A percentile compares a stretch with the other conserved stretches of the same genome.
These are phyloP conservation scores for Globisporangium emineosum DNA, from an alignment of 352 stramenopile species.

Conservation along the genomic window DNA sequence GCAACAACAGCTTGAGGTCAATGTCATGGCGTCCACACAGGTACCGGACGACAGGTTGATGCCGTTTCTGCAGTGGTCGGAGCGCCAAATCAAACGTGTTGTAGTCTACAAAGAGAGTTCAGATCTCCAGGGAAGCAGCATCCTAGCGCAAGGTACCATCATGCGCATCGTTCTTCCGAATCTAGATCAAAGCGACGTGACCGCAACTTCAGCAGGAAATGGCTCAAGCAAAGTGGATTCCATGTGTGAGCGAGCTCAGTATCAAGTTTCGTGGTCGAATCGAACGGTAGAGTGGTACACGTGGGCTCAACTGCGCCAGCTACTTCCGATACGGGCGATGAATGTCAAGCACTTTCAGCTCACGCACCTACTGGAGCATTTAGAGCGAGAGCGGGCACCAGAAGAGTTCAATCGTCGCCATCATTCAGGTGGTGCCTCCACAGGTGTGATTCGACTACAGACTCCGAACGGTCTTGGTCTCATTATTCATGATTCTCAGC, in stretches of 20 bases:
- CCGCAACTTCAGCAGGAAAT: background rate
- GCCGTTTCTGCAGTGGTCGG: slow-evolving; percentile 56
- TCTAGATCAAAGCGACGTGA: background rate
- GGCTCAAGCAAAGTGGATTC: background rate
- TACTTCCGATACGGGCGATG: slow-evolving; percentile 62
- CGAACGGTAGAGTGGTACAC: slow-evolving; percentile 37
- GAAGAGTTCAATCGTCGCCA: background rate
- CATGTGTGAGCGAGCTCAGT: slow-evolving; percentile 40
- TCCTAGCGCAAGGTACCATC: slow-evolving; percentile 37
- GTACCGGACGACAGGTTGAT: slow-evolving; percentile 54
- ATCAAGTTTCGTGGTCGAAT: slow-evolving; percentile 56
- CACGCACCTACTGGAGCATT: slow-evolving; percentile 24
- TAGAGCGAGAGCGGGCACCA: background rate
- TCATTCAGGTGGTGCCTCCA: background rate
- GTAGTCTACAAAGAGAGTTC: slow-evolving; percentile 47
- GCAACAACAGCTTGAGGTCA: slow-evolving; percentile 25
- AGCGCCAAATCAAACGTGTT: slow-evolving; percentile 62
- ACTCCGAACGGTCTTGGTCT: slow-evolving; percentile 35
- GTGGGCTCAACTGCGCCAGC: slow-evolving; percentile 50
- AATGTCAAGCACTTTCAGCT: slow-evolving; percentile 73
- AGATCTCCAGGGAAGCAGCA: background rate
- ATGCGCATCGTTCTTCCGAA: slow-evolving; percentile 17
- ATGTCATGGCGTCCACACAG: slow-evolving; percentile 50
- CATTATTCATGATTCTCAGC: slow-evolving; percentile 27
- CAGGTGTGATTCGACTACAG: background rate